These are phyloP conservation scores for Annulohypoxylon maeteangense DNA, from an alignment of 495 filamentous ascomycete species.

Conservation along the genomic window DNA sequence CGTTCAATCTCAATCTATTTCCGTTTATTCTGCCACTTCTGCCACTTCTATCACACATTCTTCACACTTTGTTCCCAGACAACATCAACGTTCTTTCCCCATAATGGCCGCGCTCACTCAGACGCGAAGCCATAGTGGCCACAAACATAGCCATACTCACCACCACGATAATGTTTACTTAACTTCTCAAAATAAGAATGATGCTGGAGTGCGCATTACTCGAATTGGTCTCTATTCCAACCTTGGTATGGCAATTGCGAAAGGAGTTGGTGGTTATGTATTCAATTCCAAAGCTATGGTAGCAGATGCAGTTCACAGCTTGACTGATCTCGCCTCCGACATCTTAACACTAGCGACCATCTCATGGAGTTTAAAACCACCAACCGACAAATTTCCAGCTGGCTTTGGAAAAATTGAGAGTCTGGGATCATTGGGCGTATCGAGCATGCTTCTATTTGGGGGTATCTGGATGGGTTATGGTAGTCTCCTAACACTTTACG, in stretches of 20 bases:
- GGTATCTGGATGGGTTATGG: conserved; percentile 91
- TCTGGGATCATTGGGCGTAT: conserved; percentile 91
- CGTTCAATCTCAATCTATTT: conserved; percentile 5
- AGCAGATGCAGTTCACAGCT: conserved; percentile 93
- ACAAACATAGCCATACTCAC: conserved; percentile 70
- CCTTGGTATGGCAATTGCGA: conserved; percentile 90
- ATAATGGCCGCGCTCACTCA: conserved; percentile 47
- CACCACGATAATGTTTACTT: conserved; percentile 86
- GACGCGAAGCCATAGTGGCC: conserved; percentile 60
- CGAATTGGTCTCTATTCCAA: conserved; percentile 92
- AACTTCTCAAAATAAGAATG: conserved; percentile 85
- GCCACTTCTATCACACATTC: conserved; percentile 19
- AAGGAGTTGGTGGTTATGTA: conserved; percentile 89
- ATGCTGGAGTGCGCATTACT: conserved; percentile 95
- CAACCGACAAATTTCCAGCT: conserved; percentile 81
- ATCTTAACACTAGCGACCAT: conserved; percentile 93
- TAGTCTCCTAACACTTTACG: conserved; percentile 76
- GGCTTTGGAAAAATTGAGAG: conserved; percentile 99
- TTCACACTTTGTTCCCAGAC: conserved; percentile 25
- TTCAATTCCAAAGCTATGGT: conserved; percentile 95
- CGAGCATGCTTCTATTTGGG: conserved; percentile 84
- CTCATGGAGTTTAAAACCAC: conserved; percentile 86
- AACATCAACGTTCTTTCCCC: conserved; percentile 31
- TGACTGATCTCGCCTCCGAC: conserved; percentile 95
- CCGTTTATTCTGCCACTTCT: neutral